phyloP scores from a whole-genome alignment of 2,329 filamentous ascomycete genomes.

The Neofusicoccum umdonicola region DNA sequence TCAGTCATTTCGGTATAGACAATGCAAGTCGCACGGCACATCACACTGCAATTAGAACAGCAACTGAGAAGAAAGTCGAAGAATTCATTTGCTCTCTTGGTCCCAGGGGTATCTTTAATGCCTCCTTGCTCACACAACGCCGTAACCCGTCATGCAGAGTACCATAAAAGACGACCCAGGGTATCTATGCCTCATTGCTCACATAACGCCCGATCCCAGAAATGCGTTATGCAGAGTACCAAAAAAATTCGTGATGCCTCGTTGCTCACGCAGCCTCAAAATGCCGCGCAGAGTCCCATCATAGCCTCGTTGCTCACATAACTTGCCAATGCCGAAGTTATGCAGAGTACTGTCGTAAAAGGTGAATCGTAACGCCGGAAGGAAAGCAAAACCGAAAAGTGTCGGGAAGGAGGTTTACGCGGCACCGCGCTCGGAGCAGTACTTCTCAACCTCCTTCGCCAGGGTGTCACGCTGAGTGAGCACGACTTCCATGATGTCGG shows the following conservation, averaged over 20 bases:
- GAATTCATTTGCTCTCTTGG: background rate
- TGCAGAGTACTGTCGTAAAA: constrained; percentile 15
- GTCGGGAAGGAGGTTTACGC: background rate
- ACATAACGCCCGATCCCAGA: constrained; percentile 16
- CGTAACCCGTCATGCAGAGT: constrained; percentile 13
- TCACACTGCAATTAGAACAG: background rate
- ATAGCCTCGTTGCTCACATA: constrained; percentile 16
- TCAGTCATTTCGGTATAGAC: too few relatives aligned
- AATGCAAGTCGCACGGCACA: background rate
- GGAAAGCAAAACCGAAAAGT: background rate
- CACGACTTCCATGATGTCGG: constrained; percentile 67
- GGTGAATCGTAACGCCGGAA: constrained; percentile 1
- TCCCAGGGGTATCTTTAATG: constrained; percentile 5
- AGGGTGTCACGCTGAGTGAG: constrained; percentile 63
- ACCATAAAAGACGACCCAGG: constrained; percentile 5
- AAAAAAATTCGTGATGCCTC: constrained; percentile 12
- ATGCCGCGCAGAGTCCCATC: constrained; percentile 11
- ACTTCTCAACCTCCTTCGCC: constrained; percentile 72
- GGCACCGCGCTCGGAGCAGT: constrained; percentile 56
- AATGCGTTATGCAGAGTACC: constrained; percentile 18
- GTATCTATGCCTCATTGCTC: constrained; percentile 18
- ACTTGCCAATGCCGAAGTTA: background rate
- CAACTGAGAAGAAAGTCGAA: background rate
- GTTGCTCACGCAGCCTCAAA: constrained; percentile 11
- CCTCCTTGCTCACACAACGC: constrained; percentile 13